These are phyloP conservation scores for Trametes sanguinea DNA, from an alignment of 768 basidiomycete genomes.

Conservation along the genomic window DNA sequence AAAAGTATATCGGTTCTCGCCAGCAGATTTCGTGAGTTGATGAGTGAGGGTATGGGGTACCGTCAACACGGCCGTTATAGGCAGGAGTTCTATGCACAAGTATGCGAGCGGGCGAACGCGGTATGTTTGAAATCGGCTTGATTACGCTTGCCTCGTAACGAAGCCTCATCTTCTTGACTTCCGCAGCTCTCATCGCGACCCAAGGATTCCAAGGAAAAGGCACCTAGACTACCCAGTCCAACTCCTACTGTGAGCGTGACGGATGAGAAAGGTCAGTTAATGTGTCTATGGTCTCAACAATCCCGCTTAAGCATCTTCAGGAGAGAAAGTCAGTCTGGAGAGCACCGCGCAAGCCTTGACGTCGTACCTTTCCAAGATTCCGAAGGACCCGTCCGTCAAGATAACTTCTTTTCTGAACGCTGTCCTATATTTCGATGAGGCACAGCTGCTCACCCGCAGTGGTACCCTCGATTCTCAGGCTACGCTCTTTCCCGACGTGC, in stretches of 20 bases:
- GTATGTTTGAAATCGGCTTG: not conserved
- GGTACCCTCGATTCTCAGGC: not conserved
- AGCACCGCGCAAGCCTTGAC: not conserved
- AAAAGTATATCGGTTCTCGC: too few species aligned
- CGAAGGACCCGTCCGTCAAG: too few species aligned
- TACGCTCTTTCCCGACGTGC: constrained; percentile 15
- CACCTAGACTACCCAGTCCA: not conserved
- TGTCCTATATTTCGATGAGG: constrained; percentile 32
- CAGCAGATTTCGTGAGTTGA: too few species aligned
- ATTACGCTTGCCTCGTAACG: not conserved
- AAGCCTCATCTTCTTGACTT: not conserved
- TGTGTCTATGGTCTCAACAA: not conserved
- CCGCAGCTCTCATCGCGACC: not conserved
- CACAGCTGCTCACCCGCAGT: constrained; percentile 16
- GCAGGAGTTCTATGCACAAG: too few species aligned
- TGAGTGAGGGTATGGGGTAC: too few species aligned
- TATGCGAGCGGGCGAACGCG: too few species aligned
- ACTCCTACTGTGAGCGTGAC: not conserved
- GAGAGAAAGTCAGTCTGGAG: not conserved
- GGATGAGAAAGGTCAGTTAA: not conserved
- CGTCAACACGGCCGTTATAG: too few species aligned
- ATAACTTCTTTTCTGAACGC: constrained; percentile 1
- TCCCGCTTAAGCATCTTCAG: not conserved
- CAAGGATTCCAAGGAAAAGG: too few species aligned
- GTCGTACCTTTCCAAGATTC: not conserved